These are phyloP conservation scores for Backusella liffmaniae DNA, from an alignment of 192 early-diverging fungal species.

Conservation along the genomic window DNA sequence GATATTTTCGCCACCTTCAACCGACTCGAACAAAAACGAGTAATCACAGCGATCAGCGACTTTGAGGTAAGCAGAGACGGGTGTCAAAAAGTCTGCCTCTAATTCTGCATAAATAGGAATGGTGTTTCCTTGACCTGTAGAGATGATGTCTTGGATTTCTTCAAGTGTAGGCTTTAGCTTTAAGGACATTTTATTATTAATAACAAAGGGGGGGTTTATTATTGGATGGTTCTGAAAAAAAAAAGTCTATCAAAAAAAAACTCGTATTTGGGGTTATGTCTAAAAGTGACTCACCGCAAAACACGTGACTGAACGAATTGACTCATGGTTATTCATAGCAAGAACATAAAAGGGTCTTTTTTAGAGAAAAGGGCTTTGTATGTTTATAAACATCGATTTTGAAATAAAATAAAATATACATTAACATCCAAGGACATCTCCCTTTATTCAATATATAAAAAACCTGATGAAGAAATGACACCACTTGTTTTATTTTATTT, in stretches of 20 bases:
- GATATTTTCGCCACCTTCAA: slow-evolving; percentile 91
- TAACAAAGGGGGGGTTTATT: slow-evolving; percentile 40
- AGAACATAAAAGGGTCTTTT: not conserved
- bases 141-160: slow-evolving; percentile 64
- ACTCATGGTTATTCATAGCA: not conserved
- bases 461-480: not conserved
- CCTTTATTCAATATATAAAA: not conserved
- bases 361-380: no score
- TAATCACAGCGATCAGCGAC: slow-evolving; percentile 75
- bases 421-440: no score
- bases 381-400: no score
- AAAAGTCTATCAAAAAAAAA: not conserved
- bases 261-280: not conserved
- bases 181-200: slow-evolving; percentile 44
- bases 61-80: slow-evolving; percentile 94
- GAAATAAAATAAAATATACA: no score
- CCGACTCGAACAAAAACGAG: slow-evolving; percentile 96
- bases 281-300: not conserved
- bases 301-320: not conserved
- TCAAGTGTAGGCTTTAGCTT: slow-evolving; percentile 65
- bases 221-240: not conserved
- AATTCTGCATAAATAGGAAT: slow-evolving; percentile 91
- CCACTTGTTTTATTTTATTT: not conserved
- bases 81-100: slow-evolving; percentile 91
- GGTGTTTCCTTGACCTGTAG: slow-evolving; percentile 69